Evolutionary conservation across 2,329 filamentous ascomycete species (phyloP), one percentile per base, ranked within the genome.

Genomic region (Aaosphaeria arxii): DNA sequence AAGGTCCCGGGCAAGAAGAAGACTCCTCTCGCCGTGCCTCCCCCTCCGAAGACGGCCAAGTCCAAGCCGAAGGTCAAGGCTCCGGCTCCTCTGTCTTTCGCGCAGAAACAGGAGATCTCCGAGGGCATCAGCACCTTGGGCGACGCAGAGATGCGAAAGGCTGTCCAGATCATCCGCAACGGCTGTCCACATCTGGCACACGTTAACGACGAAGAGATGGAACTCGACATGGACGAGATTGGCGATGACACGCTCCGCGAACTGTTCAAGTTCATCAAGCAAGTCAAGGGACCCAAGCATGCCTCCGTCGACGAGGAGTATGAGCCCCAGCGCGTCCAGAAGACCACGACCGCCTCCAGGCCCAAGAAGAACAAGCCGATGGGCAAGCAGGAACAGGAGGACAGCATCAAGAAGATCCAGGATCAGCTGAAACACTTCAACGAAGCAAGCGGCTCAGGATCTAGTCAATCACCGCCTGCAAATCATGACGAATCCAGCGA

Each of bases 41-140:
- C 64, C 41, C 51, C 59, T 29, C 35, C 54, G 11, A 64, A 69
- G 51, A 39, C 62, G 5, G 48, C 57, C 49, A 71, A 75, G 45
- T 77, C 81, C 58, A 76, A 77, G 50, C 61, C 70, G 24, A 72
- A 77, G 48, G 55, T 71, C 36, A 80, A 80, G 63, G 85, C 82
- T 60, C 75, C 79, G n/a, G 80, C 80, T 46, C 82, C 88, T 62
- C 83, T 90, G 40, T 86, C 83, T 6, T 82, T 86, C 50, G 79
- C 86, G 4, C 91, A 99, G 72, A 97, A 97, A 76, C 89, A 94
- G 49, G 83, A 91, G 56, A 95, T 99, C 49, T 92, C 90, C 1
- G 86, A 87, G 49, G 88, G 88, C 11, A 94, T 96, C 54, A 88
- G 86, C 59, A 85, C 86, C 53, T 83, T 97, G 48, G 85, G 91